Evolutionary conservation across 73 alveolate genomes (phyloP).

Genomic region (Paramecium sexaurelia): DNA sequence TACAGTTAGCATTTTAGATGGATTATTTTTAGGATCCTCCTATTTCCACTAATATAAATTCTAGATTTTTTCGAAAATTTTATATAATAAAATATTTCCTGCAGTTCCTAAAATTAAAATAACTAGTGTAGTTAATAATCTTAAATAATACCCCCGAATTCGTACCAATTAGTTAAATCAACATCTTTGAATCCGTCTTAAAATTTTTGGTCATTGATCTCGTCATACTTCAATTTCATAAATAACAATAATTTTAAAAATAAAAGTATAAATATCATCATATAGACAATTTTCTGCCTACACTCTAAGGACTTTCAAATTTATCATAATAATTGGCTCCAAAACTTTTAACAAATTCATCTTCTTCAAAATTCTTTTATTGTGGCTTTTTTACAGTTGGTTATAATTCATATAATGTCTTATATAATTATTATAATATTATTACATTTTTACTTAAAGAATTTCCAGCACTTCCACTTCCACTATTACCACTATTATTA

Average conservation of each 20-base stretch:
- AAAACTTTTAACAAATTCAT: neutral
- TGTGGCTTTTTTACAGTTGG: neutral
- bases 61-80: neutral
- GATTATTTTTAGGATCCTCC: neutral
- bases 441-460: neutral
- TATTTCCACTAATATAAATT: neutral
- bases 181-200: neutral
- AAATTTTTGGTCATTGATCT: no score
- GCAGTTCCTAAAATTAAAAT: neutral
- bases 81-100: neutral
- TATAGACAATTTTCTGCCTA: neutral
- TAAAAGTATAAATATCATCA: neutral
- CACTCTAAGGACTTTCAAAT: neutral
- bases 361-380: neutral
- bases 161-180: neutral
- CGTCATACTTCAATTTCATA: no score
- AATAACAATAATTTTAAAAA: neutral
- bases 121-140: neutral
- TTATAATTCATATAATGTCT: neutral
- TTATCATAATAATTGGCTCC: constrained; percentile 45
- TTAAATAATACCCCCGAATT: neutral
- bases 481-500: neutral
- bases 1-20: neutral
- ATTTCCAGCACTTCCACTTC: neutral
- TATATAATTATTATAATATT: neutral